Percentiles rank a stretch among this genome's conserved stretches.
Conservation (phyloP, 108 stramenopile species). For the Hondaea fermentalgiana region DNA sequence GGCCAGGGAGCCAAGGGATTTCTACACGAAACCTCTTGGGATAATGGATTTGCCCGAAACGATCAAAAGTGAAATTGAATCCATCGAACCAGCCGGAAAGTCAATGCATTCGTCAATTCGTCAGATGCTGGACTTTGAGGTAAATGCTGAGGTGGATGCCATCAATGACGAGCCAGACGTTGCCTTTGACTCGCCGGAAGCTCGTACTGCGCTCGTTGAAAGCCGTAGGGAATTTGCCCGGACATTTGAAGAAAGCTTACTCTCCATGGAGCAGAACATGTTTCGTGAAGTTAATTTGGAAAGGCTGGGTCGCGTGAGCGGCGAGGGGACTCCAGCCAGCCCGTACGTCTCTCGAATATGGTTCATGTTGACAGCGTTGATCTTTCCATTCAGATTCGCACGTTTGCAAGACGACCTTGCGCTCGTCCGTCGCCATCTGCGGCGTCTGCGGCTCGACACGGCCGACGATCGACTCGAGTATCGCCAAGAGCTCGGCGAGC, state of each 20-base stretch:
- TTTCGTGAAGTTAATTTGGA: not conserved
- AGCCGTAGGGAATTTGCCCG: not conserved
- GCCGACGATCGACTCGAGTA: not conserved
- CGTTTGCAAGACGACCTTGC: not conserved
- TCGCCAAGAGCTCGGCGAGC: not conserved
- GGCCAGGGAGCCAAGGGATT: no score
- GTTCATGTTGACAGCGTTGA: not conserved
- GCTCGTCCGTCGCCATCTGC: not conserved
- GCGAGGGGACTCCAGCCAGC: not conserved
- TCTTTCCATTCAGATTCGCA: not conserved
- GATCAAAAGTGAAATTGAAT: no score
- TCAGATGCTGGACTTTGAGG: not conserved
- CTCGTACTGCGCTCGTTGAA: not conserved
- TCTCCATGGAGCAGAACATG: not conserved
- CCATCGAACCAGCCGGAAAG: no score
- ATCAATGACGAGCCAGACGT: not conserved
- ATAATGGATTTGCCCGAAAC: no score
- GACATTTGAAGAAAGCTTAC: not conserved
- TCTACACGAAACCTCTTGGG: no score
- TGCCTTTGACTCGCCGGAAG: not conserved
- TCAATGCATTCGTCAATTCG: not conserved
- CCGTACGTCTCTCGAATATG: not conserved
- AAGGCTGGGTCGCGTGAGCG: not conserved
- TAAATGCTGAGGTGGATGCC: not conserved
- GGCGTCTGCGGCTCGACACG: not conserved